Conservation (phyloP, 805 yeast species). For the Dipodascus albidus region DNA sequence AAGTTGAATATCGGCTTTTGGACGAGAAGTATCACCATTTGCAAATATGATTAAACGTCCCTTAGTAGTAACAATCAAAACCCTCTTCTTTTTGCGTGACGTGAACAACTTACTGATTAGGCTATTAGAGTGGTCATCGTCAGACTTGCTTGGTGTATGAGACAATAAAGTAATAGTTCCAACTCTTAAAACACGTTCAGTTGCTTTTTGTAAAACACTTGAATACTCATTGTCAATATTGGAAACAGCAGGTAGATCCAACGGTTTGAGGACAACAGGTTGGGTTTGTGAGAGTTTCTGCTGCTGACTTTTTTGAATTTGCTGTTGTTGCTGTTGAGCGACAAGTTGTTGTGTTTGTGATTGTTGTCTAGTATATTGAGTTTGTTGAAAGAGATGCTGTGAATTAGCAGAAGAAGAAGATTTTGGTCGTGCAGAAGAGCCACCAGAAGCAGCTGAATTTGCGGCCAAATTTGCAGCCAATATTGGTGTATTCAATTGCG, state of each 20-base stretch:
- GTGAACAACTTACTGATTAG: conserved; percentile 22
- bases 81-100: conserved; percentile 17
- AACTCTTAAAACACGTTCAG: conserved; percentile 37
- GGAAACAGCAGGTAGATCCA: conserved; percentile 32
- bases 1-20: background rate
- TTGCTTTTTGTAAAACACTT: conserved; percentile 29
- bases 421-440: background rate
- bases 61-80: conserved; percentile 24
- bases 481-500: background rate
- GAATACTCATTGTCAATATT: conserved; percentile 40
- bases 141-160: conserved; percentile 5
- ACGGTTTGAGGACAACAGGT: conserved; percentile 21
- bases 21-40: background rate
- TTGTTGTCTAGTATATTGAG: background rate
- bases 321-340: background rate
- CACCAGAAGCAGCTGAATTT: background rate
- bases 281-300: conserved; percentile 5
- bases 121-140: conserved; percentile 13
- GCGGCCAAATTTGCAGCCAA: background rate
- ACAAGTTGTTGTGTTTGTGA: too few relatives aligned
- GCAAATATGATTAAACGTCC: conserved; percentile 22
- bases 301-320: background rate
- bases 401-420: background rate
- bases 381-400: background rate
- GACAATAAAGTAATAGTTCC: conserved; percentile 28